A percentile compares a stretch with the other conserved stretches of the same genome.
Conservation (phyloP, 108 stramenopile genomes). For the Phaeodactylum tricornutum region DNA sequence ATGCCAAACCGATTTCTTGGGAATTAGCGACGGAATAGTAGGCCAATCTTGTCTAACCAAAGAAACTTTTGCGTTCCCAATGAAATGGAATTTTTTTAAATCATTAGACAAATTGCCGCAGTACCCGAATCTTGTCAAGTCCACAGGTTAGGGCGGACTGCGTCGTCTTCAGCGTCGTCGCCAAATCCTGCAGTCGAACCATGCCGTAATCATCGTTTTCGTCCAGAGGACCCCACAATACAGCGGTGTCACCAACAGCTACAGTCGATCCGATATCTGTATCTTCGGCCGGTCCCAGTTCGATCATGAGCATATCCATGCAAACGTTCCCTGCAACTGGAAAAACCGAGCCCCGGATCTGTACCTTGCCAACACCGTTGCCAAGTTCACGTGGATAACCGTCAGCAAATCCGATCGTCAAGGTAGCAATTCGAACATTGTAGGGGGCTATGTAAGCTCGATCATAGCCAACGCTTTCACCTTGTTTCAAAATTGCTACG, state of each 20-base stretch:
- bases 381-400: slow-evolving; percentile 66
- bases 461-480: slow-evolving; percentile 71
- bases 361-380: slow-evolving; percentile 46
- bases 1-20: neutral
- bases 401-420: slow-evolving; percentile 71
- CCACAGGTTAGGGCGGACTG: slow-evolving; percentile 72
- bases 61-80: neutral
- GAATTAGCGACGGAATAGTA: slow-evolving; percentile 14
- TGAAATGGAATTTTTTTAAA: neutral
- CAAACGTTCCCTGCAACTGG: slow-evolving; percentile 73
- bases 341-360: slow-evolving; percentile 37
- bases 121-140: slow-evolving; percentile 50
- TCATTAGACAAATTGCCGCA: slow-evolving; percentile 24
- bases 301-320: slow-evolving; percentile 80
- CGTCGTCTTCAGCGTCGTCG: slow-evolving; percentile 39
- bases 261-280: slow-evolving; percentile 24
- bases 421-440: slow-evolving; percentile 48
- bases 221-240: slow-evolving; percentile 54
- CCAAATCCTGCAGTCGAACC: slow-evolving; percentile 42
- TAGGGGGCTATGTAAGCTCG: slow-evolving; percentile 45
- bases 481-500: slow-evolving; percentile 40
- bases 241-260: slow-evolving; percentile 48
- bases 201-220: slow-evolving; percentile 40
- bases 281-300: slow-evolving; percentile 41
- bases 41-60: neutral